Conservation (phyloP, 148 eudicot species). For the Chenopodium berlandieri region DNA sequence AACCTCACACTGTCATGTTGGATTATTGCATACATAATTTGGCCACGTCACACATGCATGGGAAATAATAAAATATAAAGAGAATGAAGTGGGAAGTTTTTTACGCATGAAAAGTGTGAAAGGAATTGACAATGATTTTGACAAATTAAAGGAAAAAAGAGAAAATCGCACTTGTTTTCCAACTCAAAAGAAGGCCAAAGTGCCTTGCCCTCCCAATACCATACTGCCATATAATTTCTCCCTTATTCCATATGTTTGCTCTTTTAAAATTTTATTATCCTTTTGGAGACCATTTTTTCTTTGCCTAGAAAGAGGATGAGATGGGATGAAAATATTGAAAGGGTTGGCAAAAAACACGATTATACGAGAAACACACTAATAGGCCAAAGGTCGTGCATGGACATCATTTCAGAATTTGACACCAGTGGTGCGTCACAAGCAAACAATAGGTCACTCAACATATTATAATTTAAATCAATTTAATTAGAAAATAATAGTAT, state of each 20-base stretch:
- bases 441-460: no score
- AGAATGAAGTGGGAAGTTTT: background rate
- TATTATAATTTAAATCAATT: no score
- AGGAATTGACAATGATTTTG: conserved; percentile 24
- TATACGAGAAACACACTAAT: no score
- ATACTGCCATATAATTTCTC: background rate
- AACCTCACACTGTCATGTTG: no score
- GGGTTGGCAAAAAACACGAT: no score
- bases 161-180: conserved; percentile 32
- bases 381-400: no score
- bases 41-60: no score
- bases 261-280: background rate
- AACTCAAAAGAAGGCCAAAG: conserved; percentile 29
- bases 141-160: conserved; percentile 11
- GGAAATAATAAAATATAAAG: no score
- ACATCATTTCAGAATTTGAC: no score
- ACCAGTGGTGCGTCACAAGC: no score
- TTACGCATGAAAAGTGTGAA: conserved; percentile 27
- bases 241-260: conserved; percentile 27
- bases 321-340: background rate
- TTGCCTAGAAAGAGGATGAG: background rate
- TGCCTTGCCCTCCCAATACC: background rate
- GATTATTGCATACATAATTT: no score
- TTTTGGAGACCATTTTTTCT: conserved; percentile 1
- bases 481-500: no score